Conservation (phyloP, 352 stramenopile genomes). For the Phytopythium mirpurense region DNA sequence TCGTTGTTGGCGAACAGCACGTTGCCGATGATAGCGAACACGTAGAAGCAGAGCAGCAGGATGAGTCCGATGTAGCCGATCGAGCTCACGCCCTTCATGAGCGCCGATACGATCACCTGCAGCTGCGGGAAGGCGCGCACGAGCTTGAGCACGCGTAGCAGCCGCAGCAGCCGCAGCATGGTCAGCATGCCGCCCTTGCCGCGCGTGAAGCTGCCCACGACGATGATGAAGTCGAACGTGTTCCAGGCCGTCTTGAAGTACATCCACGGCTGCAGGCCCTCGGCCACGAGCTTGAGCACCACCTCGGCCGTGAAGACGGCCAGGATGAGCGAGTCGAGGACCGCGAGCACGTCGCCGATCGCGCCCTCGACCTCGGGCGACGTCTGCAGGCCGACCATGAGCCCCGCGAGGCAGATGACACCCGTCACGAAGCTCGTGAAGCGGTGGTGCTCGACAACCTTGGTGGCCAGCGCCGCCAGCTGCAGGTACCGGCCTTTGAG, state of each 20-base stretch:
- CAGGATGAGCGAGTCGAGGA: slow-evolving; percentile 64
- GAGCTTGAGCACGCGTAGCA: slow-evolving; percentile 86
- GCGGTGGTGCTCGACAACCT: slow-evolving; percentile 47
- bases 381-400: slow-evolving; percentile 79
- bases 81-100: slow-evolving; percentile 84
- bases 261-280: slow-evolving; percentile 71
- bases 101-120: slow-evolving; percentile 85
- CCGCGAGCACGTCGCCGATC: slow-evolving; percentile 35
- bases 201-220: slow-evolving; percentile 62
- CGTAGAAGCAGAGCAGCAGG: slow-evolving; percentile 87
- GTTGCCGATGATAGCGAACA: slow-evolving; percentile 90
- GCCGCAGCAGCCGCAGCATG: slow-evolving; percentile 73
- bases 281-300: slow-evolving; percentile 67
- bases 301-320: slow-evolving; percentile 75
- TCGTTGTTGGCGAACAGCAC: slow-evolving; percentile 87
- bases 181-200: slow-evolving; percentile 75
- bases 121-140: slow-evolving; percentile 83
- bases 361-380: slow-evolving; percentile 42
- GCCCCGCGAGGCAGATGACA: slow-evolving; percentile 67
- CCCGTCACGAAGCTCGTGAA: slow-evolving; percentile 73
- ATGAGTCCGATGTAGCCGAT: slow-evolving; percentile 91
- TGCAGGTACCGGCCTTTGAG: slow-evolving; percentile 51
- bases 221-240: slow-evolving; percentile 83
- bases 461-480: slow-evolving; percentile 28
- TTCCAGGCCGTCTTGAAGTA: slow-evolving; percentile 79